phyloP scores from a whole-genome alignment of 768 basidiomycete species.

The Hygrocybe punicea region DNA sequence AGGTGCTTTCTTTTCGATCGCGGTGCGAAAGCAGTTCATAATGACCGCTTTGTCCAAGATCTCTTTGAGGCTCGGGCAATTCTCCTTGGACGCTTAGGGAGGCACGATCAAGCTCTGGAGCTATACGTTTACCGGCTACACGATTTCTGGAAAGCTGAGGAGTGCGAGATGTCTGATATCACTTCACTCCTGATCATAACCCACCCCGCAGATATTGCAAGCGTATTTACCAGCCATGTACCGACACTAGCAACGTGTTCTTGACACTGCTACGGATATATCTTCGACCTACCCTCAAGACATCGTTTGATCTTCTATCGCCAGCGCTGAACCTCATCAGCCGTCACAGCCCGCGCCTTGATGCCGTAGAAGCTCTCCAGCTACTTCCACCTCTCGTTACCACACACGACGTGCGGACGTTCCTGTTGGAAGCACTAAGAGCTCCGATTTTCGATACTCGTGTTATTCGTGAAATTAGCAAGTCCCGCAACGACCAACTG shows the following conservation, averaged over 20 bases:
- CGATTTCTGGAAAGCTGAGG: constrained; percentile 84
- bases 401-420: constrained; percentile 72
- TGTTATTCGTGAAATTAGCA: constrained; percentile 66
- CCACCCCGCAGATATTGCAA: constrained; percentile 82
- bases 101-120: constrained; percentile 93
- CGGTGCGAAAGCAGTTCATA: neutral
- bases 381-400: constrained; percentile 89
- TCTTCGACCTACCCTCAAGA: constrained; percentile 63
- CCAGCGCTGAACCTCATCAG: constrained; percentile 89
- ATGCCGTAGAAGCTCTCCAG: constrained; percentile 76
- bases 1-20: constrained; percentile 44
- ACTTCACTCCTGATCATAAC: constrained; percentile 3
- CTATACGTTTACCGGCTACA: constrained; percentile 87
- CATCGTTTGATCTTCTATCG: constrained; percentile 54
- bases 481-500: constrained; percentile 75
- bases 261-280: constrained; percentile 84
- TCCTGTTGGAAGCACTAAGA: constrained; percentile 69
- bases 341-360: constrained; percentile 77
- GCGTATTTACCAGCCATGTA: constrained; percentile 60
- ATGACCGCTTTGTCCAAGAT: constrained; percentile 43
- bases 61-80: constrained; percentile 90
- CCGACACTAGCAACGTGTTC: constrained; percentile 65
- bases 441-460: constrained; percentile 64
- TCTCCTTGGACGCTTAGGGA: constrained; percentile 81
- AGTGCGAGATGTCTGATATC: constrained; percentile 45